Conservation (phyloP, 768 basidiomycete species). For the Hypsizygus marmoreus region DNA sequence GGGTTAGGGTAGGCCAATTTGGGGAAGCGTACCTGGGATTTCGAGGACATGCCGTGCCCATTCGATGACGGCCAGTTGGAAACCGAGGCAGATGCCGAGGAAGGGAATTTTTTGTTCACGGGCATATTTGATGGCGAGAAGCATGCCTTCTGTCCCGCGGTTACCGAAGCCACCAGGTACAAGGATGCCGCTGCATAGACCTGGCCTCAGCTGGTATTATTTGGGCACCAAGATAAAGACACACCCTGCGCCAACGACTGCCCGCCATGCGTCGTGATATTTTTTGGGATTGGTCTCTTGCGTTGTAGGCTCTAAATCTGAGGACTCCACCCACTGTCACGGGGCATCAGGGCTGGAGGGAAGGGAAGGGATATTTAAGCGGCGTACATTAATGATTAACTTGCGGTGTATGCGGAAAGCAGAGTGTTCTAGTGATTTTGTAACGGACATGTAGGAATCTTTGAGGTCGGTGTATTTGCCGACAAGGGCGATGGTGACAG, state of each 20-base stretch:
- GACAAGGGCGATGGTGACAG: slow-evolving; percentile 86
- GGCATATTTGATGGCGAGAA: slow-evolving; percentile 96
- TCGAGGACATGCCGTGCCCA: slow-evolving; percentile 87
- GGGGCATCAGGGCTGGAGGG: background rate
- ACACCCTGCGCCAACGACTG: slow-evolving; percentile 86
- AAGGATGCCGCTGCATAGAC: slow-evolving; percentile 80
- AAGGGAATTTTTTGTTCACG: slow-evolving; percentile 94
- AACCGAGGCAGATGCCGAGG: slow-evolving; percentile 95
- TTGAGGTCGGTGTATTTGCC: slow-evolving; percentile 97
- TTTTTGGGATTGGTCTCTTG: slow-evolving; percentile 79
- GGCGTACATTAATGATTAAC: slow-evolving; percentile 73
- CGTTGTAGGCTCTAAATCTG: slow-evolving; percentile 81
- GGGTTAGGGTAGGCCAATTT: too few relatives aligned
- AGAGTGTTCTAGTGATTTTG: slow-evolving; percentile 95
- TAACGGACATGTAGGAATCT: slow-evolving; percentile 98
- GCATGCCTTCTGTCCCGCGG: slow-evolving; percentile 96
- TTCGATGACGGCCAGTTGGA: slow-evolving; percentile 95
- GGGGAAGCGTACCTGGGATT: slow-evolving; percentile 53
- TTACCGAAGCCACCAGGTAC: slow-evolving; percentile 96
- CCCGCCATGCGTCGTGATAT: slow-evolving; percentile 96
- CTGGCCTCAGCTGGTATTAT: slow-evolving; percentile 8
- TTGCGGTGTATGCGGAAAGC: slow-evolving; percentile 90
- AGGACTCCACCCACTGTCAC: slow-evolving; percentile 92
- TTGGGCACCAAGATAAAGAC: slow-evolving; percentile 19
- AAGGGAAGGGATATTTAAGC: background rate